A percentile compares a stretch with the other conserved stretches of the same genome.
Conservation (phyloP, 2,329 filamentous ascomycete genomes). For the Trichoderma asperellum region DNA sequence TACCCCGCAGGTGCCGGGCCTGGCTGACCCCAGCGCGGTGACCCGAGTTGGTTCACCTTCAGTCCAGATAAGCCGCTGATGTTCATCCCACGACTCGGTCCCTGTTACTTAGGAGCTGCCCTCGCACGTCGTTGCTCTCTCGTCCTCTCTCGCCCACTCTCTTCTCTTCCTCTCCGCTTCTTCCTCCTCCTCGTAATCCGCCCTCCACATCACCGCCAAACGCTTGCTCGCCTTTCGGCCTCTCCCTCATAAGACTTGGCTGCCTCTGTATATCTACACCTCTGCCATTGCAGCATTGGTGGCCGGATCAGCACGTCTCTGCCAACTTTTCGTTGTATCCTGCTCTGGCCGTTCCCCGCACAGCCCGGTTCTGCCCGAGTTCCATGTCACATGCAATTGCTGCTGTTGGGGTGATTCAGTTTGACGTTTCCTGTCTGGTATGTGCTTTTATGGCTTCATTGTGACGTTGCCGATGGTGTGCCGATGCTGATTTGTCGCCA, state of each 20-base stretch:
- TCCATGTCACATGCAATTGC: slow-evolving; percentile 30
- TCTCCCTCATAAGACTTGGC: background rate
- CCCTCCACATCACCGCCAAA: background rate
- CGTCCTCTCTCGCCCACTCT: background rate
- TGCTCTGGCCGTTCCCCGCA: slow-evolving; percentile 12
- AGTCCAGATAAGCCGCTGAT: slow-evolving; percentile 26
- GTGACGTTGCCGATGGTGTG: slow-evolving; percentile 1
- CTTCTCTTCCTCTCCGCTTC: background rate
- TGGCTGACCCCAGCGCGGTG: slow-evolving; percentile 15
- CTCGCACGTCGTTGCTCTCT: background rate
- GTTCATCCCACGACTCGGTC: slow-evolving; percentile 21
- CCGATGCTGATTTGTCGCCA: slow-evolving; percentile 16
- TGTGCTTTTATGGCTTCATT: background rate
- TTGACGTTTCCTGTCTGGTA: slow-evolving; percentile 14
- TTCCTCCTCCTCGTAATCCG: background rate
- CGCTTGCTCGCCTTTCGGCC: slow-evolving; percentile 5
- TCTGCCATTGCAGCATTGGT: background rate
- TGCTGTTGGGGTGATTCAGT: slow-evolving; percentile 24
- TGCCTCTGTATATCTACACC: background rate
- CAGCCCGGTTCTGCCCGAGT: slow-evolving; percentile 29
- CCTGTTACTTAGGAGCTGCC: background rate
- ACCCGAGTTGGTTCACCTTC: slow-evolving; percentile 23
- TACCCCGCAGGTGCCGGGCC: background rate
- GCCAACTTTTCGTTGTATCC: too few species aligned
- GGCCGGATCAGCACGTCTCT: background rate